A percentile compares a stretch with the other conserved stretches of the same genome.
Evolutionary conservation across 257 asterid genomes (phyloP).

Genomic region (Plectranthus barbatus): DNA sequence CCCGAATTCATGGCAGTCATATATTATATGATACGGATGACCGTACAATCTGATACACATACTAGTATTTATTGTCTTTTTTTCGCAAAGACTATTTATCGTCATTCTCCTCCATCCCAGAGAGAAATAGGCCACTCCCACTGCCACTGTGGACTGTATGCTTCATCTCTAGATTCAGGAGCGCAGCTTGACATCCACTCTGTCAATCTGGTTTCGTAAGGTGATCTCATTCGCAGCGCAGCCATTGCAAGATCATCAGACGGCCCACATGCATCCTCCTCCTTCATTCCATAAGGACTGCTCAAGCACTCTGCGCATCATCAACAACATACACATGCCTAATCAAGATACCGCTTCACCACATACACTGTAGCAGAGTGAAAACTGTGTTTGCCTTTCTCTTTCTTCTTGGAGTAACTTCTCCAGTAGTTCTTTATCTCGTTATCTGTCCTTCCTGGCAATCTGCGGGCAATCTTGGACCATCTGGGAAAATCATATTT

Average conservation of each 20-base stretch:
- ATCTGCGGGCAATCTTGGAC: conserved; percentile 59
- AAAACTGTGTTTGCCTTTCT: conserved; percentile 19
- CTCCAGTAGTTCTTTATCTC: conserved; percentile 79
- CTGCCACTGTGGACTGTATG: conserved; percentile 13
- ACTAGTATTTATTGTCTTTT: no score
- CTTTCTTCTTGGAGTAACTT: conserved; percentile 48
- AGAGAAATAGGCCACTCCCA: conserved; percentile 20
- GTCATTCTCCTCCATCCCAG: conserved; percentile 25
- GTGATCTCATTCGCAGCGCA: conserved; percentile 9
- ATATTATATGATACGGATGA: no score
- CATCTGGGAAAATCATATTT: conserved; percentile 54
- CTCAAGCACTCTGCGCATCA: conserved; percentile 14
- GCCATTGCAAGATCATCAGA: not conserved
- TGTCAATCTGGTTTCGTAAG: conserved; percentile 25
- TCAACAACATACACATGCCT: not conserved
- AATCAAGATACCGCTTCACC: not conserved
- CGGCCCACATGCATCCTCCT: not conserved
- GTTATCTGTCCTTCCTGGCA: conserved; percentile 81
- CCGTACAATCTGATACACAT: no score
- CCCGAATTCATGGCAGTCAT: no score
- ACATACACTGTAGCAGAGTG: not conserved
- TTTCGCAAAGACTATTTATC: no score
- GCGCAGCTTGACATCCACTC: conserved; percentile 25
- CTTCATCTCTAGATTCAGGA: not conserved
- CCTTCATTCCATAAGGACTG: conserved; percentile 15